These are phyloP conservation scores for Trichoderma reesei DNA, from an alignment of 495 filamentous ascomycete species.

Conservation along the genomic window DNA sequence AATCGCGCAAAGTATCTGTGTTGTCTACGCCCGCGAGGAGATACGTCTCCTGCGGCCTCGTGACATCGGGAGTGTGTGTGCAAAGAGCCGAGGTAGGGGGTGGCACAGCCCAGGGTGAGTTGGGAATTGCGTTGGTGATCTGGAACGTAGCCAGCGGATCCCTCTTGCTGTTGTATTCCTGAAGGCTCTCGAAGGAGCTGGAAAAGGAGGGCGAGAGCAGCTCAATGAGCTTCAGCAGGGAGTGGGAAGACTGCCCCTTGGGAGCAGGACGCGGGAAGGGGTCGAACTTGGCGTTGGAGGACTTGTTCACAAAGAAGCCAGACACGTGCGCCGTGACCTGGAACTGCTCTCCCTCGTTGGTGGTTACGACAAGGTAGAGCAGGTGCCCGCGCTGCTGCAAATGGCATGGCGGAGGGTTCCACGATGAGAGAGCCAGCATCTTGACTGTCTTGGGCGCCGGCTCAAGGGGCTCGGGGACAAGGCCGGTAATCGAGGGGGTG, in stretches of 20 bases:
- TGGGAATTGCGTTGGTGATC: slow-evolving; percentile 84
- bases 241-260: slow-evolving; percentile 68
- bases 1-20: slow-evolving; percentile 87
- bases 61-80: slow-evolving; percentile 70
- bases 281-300: slow-evolving; percentile 83
- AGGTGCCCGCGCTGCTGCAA: slow-evolving; percentile 87
- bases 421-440: slow-evolving; percentile 75
- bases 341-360: slow-evolving; percentile 84
- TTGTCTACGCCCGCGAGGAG: slow-evolving; percentile 84
- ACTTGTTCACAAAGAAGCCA: slow-evolving; percentile 95
- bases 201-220: slow-evolving; percentile 76
- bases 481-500: slow-evolving; percentile 52
- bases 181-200: slow-evolving; percentile 58
- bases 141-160: slow-evolving; percentile 91
- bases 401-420: slow-evolving; percentile 92
- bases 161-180: slow-evolving; percentile 70
- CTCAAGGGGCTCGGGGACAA: slow-evolving; percentile 55
- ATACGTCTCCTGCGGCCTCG: slow-evolving; percentile 86
- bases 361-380: slow-evolving; percentile 79
- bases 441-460: slow-evolving; percentile 80
- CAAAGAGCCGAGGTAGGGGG: slow-evolving; percentile 49
- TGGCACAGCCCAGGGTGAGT: slow-evolving; percentile 86
- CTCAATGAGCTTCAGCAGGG: slow-evolving; percentile 69
- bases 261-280: slow-evolving; percentile 62
- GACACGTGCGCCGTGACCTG: slow-evolving; percentile 89